phyloP scores from a whole-genome alignment of 257 asterid genomes.

The Solanum habrochaites region DNA sequence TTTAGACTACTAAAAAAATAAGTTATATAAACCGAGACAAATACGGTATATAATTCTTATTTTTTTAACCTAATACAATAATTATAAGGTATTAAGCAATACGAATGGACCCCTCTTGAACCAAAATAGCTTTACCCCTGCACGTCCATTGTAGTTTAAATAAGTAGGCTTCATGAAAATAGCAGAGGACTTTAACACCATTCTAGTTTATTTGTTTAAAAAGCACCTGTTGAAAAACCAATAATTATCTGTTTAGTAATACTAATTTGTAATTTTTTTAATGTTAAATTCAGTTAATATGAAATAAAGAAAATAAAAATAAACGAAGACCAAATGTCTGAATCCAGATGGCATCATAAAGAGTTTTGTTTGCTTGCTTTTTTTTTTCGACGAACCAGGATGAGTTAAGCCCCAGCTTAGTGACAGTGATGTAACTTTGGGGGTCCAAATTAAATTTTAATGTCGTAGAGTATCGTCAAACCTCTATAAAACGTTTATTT shows the following conservation, averaged over 20 bases:
- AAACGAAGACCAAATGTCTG: not conserved
- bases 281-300: not conserved
- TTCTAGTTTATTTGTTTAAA: not conserved
- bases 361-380: not conserved
- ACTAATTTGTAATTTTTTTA: not conserved
- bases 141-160: not conserved
- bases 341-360: not conserved
- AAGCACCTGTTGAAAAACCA: not conserved
- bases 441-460: not conserved
- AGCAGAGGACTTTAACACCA: not conserved
- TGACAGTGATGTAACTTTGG: not conserved
- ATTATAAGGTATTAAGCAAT: not conserved
- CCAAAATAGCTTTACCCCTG: not conserved
- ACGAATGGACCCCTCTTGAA: not conserved
- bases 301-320: not conserved
- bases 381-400: not conserved
- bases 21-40: too few relatives aligned
- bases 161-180: not conserved
- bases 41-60: too few relatives aligned
- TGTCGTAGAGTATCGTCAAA: not conserved
- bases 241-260: not conserved
- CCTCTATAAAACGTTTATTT: not conserved
- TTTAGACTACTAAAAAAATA: too few relatives aligned
- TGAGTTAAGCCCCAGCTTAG: not conserved
- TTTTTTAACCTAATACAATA: not conserved